Conservation (phyloP, 2,329 filamentous ascomycete species). For the Aspergillus neotritici region DNA sequence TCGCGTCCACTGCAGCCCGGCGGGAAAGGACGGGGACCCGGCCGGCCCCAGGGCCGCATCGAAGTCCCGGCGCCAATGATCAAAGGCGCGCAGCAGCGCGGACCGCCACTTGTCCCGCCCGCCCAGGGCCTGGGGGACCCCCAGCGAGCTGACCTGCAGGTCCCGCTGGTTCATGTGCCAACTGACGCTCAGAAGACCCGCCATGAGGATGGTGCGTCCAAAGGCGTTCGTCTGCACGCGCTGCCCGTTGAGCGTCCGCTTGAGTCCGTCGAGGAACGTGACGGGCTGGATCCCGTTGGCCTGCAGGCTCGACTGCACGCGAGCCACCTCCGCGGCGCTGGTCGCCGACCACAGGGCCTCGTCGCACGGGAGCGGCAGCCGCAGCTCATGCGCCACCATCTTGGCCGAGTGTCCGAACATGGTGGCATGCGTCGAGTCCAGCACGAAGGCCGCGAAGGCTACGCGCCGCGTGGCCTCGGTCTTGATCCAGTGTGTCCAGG, state of each 20-base stretch:
- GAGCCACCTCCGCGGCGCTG: constrained; percentile 76
- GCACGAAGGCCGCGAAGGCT: constrained; percentile 88
- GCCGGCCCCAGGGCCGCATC: constrained; percentile 68
- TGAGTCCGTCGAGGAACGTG: constrained; percentile 85
- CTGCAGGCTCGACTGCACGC: constrained; percentile 73
- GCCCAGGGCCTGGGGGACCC: constrained; percentile 71
- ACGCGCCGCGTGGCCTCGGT: constrained; percentile 84
- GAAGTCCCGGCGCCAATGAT: constrained; percentile 89
- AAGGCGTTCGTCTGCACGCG: constrained; percentile 88
- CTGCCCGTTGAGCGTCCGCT: constrained; percentile 79
- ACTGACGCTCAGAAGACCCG: constrained; percentile 83
- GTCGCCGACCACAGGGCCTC: constrained; percentile 88
- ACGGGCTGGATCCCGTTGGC: constrained; percentile 77
- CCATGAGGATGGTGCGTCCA: constrained; percentile 88
- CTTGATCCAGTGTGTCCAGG: constrained; percentile 94
- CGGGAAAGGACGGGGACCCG: constrained; percentile 21
- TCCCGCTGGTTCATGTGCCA: constrained; percentile 98
- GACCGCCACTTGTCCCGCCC: constrained; percentile 87
- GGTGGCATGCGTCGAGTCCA: constrained; percentile 92
- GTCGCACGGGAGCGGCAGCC: constrained; percentile 83
- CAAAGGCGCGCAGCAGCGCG: constrained; percentile 79
- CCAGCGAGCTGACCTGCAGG: constrained; percentile 82
- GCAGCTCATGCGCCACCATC: constrained; percentile 95
- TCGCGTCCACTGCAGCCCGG: constrained; percentile 16
- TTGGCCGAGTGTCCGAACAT: constrained; percentile 98